These are phyloP conservation scores for Claviceps sp. DNA, from an alignment of 2,329 filamentous ascomycete genomes.

Conservation along the genomic window DNA sequence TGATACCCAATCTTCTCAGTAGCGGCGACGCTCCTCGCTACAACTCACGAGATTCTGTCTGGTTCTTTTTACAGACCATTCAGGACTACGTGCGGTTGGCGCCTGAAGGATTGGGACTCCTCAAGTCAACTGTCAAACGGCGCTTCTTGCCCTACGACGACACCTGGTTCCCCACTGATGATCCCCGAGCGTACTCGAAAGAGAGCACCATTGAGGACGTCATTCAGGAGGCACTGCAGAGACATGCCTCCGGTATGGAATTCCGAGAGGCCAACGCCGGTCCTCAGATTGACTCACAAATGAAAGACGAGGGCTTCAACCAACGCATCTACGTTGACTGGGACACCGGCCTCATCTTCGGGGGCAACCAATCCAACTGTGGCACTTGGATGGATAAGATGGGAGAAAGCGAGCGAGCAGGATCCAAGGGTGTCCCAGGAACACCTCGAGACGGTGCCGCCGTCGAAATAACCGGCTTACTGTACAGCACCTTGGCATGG, in stretches of 20 bases:
- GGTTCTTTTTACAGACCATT: conserved; percentile 95
- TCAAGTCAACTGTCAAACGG: conserved; percentile 65
- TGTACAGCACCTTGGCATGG: conserved; percentile 85
- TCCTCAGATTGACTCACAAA: conserved; percentile 75
- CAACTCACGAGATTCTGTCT: conserved; percentile 90
- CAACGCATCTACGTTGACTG: conserved; percentile 86
- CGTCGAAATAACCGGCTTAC: conserved; percentile 84
- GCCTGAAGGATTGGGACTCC: conserved; percentile 58
- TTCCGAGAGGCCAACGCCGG: conserved; percentile 94
- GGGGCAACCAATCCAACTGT: conserved; percentile 88
- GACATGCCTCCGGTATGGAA: conserved; percentile 79
- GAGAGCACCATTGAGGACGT: conserved; percentile 77
- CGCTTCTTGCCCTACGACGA: conserved; percentile 93
- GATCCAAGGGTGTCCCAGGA: conserved; percentile 84
- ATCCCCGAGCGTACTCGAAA: conserved; percentile 72
- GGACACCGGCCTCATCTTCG: conserved; percentile 79
- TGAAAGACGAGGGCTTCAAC: conserved; percentile 85
- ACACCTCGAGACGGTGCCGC: conserved; percentile 95
- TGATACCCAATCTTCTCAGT: conserved; percentile 90
- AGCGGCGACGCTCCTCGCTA: conserved; percentile 79
- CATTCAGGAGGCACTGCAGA: conserved; percentile 84
- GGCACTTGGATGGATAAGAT: conserved; percentile 99
- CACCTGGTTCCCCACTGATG: conserved; percentile 76
- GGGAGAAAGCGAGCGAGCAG: conserved; percentile 88
- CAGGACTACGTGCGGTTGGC: conserved; percentile 82